Evolutionary conservation across 345 rosid species (phyloP), one percentile per base, ranked within the genome.

Genomic region (Turritis glabra): DNA sequence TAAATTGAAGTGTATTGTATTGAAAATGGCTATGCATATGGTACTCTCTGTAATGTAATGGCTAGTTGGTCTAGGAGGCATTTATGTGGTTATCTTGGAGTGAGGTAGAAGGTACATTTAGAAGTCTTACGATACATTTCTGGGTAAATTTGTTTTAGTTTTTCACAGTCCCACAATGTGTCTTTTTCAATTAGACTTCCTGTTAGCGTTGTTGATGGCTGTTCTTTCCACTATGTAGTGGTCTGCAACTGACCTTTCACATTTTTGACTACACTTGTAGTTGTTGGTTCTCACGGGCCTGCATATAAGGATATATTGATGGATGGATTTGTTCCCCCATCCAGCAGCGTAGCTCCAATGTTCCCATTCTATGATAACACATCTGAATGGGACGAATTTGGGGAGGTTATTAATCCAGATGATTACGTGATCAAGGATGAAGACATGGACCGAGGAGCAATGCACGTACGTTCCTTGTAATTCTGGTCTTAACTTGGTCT

Each of bases 351-450:
- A 82, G 90, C 97, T 21, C 99, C 99, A 33, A 92, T 95, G 96
- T 95, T 90, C 77, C 99, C 99, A 40, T 89, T 82, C 79, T 95
- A 81, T 82, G 96, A 92, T 63, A 87, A 82, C 78, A 76, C 85
- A 68, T 64, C 81, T 60, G 99, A 92, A 64, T 95, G 99, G 99
- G 93, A 90, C 79, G 99, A 95, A 76, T 95, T 88, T 84, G 99
- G 99, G 23, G 99, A 95, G 82, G 86, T 95, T 58, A 86, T 95
- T 69, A 95, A 92, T 80, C 97, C 99, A 41, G 97, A 95, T 82
- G 97, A 95, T 80, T 95, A 95, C 37, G 85, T 90, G 73, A 83
- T 84, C 48, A 90, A 95, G 78, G 99, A 95, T 75, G 93, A 84
- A 65, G 93, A 83, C 82, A 89, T 92, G 89, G 88, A 91, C 81